Evolutionary conservation across 2,329 filamentous ascomycete genomes (phyloP).

Genomic region (Trichoderma harzianum): DNA sequence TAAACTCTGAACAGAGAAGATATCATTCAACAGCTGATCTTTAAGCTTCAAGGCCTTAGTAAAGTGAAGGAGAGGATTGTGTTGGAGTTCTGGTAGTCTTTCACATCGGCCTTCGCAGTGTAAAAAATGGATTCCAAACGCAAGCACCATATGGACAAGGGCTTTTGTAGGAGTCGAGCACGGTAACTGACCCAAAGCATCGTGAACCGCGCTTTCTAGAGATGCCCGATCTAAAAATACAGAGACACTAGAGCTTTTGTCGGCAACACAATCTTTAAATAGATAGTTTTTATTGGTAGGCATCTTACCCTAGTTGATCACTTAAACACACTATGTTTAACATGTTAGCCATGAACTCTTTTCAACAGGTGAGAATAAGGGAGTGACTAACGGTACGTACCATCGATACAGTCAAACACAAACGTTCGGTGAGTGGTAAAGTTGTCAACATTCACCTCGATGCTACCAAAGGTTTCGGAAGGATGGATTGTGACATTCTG

Average conservation of each 20-base stretch:
- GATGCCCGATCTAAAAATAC: background rate
- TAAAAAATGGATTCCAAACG: background rate
- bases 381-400: background rate
- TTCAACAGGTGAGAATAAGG: background rate
- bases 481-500: background rate
- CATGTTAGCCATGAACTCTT: background rate
- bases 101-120: background rate
- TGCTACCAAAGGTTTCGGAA: background rate
- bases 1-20: background rate
- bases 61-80: background rate
- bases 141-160: background rate
- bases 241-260: background rate
- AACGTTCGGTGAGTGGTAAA: background rate
- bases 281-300: background rate
- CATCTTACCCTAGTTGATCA: background rate
- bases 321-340: background rate
- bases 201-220: background rate
- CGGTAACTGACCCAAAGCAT: background rate
- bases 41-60: background rate
- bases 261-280: background rate
- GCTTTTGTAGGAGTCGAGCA: background rate
- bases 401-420: background rate
- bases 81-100: background rate
- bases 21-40: background rate
- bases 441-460: background rate